Evolutionary conservation across 306 rosid genomes (phyloP).

Genomic region (Medicago lupulina): DNA sequence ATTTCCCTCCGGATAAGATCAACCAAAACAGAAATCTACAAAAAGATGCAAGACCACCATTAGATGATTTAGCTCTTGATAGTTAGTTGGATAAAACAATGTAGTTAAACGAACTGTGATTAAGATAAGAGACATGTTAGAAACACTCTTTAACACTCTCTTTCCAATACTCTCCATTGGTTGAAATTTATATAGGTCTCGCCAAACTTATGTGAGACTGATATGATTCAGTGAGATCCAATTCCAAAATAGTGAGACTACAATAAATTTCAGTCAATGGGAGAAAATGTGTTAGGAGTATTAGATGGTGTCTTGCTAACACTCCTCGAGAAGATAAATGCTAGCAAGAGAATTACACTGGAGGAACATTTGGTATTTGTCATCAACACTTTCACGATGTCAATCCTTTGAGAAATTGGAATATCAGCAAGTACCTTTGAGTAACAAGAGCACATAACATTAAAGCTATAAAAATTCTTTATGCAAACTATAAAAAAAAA

Average conservation of each 20-base stretch:
- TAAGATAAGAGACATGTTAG: slow-evolving; percentile 6
- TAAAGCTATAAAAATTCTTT: slow-evolving; percentile 15
- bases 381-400: slow-evolving; percentile 73
- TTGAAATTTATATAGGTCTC: background rate
- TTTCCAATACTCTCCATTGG: background rate
- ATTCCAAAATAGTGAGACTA: background rate
- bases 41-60: slow-evolving; percentile 40
- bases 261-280: background rate
- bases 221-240: background rate
- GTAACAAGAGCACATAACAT: slow-evolving; percentile 38
- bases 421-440: slow-evolving; percentile 74
- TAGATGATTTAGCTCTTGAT: slow-evolving; percentile 34
- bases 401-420: slow-evolving; percentile 70
- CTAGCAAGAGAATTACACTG: slow-evolving; percentile 57
- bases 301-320: slow-evolving; percentile 7
- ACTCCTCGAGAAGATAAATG: slow-evolving; percentile 3
- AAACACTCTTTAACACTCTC: background rate
- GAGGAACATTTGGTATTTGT: slow-evolving; percentile 72
- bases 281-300: background rate
- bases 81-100: slow-evolving; percentile 1
- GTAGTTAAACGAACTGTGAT: slow-evolving; percentile 32
- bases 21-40: slow-evolving; percentile 76
- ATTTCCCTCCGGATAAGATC: slow-evolving; percentile 73
- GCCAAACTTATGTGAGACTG: background rate
- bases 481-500: too few relatives aligned